phyloP scores from a whole-genome alignment of 345 rosid genomes.

The Camelina sativa region DNA sequence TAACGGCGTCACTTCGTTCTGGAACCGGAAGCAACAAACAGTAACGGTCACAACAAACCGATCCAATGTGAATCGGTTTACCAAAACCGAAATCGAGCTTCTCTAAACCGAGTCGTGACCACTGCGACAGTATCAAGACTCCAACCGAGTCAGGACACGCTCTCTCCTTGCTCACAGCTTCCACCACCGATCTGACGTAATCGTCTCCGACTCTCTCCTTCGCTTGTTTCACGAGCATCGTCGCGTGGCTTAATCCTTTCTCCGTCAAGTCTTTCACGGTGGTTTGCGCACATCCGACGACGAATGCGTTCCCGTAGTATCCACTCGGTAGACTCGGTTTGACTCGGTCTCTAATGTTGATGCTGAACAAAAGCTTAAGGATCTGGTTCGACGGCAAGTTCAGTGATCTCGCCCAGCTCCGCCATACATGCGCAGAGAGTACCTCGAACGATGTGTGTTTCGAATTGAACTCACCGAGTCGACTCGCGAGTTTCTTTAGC shows the following conservation, averaged over 20 bases:
- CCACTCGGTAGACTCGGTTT: slow-evolving; percentile 73
- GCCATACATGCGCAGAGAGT: slow-evolving; percentile 82
- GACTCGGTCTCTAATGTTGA: slow-evolving; percentile 69
- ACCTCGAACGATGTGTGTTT: slow-evolving; percentile 73
- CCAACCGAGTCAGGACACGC: slow-evolving; percentile 77
- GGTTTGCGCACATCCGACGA: slow-evolving; percentile 73
- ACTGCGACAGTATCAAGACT: slow-evolving; percentile 72
- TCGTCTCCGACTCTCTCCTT: slow-evolving; percentile 66
- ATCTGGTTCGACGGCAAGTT: slow-evolving; percentile 67
- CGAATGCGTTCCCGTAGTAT: slow-evolving; percentile 86
- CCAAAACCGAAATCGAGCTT: slow-evolving; percentile 81
- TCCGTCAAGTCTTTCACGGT: slow-evolving; percentile 62
- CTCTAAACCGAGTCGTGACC: slow-evolving; percentile 89
- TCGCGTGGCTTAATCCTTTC: slow-evolving; percentile 59
- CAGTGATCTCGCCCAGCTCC: slow-evolving; percentile 80
- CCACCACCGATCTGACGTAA: slow-evolving; percentile 61
- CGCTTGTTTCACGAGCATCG: slow-evolving; percentile 68
- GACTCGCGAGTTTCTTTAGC: slow-evolving; percentile 57
- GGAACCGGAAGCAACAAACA: slow-evolving; percentile 73
- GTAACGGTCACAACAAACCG: slow-evolving; percentile 73
- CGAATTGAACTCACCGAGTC: slow-evolving; percentile 36
- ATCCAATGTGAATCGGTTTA: slow-evolving; percentile 67
- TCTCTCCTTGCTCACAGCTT: slow-evolving; percentile 56
- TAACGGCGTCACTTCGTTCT: slow-evolving; percentile 60
- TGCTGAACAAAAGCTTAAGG: slow-evolving; percentile 73